Evolutionary conservation across 805 yeast species (phyloP), one percentile per base, ranked within the genome.

Genomic region (Saccharomyces paradoxus): DNA sequence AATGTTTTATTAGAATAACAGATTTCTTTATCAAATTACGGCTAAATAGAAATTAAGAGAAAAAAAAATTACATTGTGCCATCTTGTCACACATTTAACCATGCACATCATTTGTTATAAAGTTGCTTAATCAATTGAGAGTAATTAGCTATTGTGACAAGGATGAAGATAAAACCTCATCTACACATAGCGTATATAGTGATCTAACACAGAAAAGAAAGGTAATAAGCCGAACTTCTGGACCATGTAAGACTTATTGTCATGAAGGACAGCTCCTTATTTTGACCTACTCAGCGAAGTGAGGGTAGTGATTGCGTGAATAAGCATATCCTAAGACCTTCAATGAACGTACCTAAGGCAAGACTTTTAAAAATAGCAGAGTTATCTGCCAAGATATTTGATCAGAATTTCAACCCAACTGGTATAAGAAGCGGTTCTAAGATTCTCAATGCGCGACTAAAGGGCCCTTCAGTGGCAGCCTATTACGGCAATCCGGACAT

Each of bases 401-500:
- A 85, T 56, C 82, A 83, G 41, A 78, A 81, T 27, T 87, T 80
- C 72, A 87, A 87, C 65, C 94, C 95, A 28, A 70, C 74, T 8
- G 73, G 75, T 46, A 70, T 70, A 48, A 81, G 95, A 69, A 86
- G 87, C 14, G 96, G 96, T 47, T 73, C 87, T 50, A 85, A 86
- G 68, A 77, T 86, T 44, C 75, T 89, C 58, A 75, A 84, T 30
- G 78, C 80, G 51, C 84, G 87, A 49, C 75, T 89, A 58, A 81
- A 78, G 65, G 96, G 96, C 24, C 87, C 87, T 22, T 73, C 82
- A n/a, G 68, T 87, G 37, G 80, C 82, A 26, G 72, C 77, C 51
- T 89, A 87, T 69, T 89, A 89, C 62, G 95, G 95, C 27, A 83
- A 87, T 60, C 80, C 83, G 37, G 81, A 84, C 55, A 78, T 85